Evolutionary conservation across 2,329 filamentous ascomycete genomes (phyloP), one percentile per base, ranked within the genome.

Genomic region (Blumeria graminis): DNA sequence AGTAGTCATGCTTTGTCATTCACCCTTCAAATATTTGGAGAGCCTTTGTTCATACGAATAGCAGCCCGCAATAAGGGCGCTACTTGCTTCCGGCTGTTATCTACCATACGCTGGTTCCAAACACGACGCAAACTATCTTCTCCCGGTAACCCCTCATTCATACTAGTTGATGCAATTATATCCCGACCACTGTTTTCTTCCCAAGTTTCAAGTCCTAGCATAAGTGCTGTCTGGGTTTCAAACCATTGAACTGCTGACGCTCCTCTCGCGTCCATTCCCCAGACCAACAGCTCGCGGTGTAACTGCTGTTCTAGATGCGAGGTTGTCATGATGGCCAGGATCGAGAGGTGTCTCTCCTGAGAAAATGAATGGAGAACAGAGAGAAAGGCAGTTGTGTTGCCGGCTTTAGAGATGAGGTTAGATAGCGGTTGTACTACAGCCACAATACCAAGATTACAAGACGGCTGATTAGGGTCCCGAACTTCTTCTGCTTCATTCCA

Each of bases 301-400:
- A 88, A 86, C 14, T 70, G 64, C 0, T 75, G 77, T 0, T 72
- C 69, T 18, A 66, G 63, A 22, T 74, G 71, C 18, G 72, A 78
- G n/a, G 77, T 77, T 1, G 84, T 86, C 81, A 89, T 84, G 56
- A 89, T 70, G 9, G 72, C 73, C 8, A 75, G 76, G 9, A 89
- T 64, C 57, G 81, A 78, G n/a, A 89, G 66, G 0, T 68, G 61
- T 57, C 75, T 72, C 64, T 80, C 76, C n/a, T 68, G 62, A 0
- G 74, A 71, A 70, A 80, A 87, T 0, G 63, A 61, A 13, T 67
- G 65, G 1, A 86, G 61, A 9, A 70, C 72, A 0, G 66, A 59
- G 0, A 77, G 63, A 6, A 88, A 71, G 0, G 66, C 64, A 1
- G 66, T 66, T 0, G 63, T 63, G 6, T 70, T 66, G 1, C 71